phyloP scores from a whole-genome alignment of 441 rosid genomes.

The Breynia disticha region DNA sequence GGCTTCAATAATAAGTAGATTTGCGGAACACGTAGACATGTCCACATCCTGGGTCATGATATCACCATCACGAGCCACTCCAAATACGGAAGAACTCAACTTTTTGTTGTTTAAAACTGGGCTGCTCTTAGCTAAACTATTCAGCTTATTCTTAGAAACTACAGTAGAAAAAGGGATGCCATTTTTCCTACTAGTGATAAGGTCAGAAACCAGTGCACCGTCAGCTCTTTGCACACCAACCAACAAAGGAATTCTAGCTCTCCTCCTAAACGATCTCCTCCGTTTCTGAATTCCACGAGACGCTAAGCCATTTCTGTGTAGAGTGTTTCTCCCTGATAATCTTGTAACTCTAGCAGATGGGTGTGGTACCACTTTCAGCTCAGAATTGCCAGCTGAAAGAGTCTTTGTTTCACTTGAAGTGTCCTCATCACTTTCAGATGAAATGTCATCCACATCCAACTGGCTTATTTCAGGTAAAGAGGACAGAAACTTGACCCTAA shows the following conservation, averaged over 20 bases:
- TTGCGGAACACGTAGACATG: conserved; percentile 45
- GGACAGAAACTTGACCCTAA: conserved; percentile 23
- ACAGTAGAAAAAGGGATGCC: conserved; percentile 39
- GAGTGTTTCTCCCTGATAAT: conserved; percentile 34
- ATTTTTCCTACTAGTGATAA: conserved; percentile 43
- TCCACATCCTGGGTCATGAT: conserved; percentile 9
- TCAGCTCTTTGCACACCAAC: conserved; percentile 36
- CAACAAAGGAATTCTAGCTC: conserved; percentile 45
- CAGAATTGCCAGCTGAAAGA: conserved; percentile 19
- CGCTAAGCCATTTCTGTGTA: conserved; percentile 35
- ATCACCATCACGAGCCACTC: conserved; percentile 18
- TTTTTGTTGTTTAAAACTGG: conserved; percentile 24
- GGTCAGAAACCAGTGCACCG: conserved; percentile 46
- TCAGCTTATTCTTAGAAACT: conserved; percentile 35
- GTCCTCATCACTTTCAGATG: conserved; percentile 17
- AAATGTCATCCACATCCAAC: conserved; percentile 15
- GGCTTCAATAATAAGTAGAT: conserved; percentile 39
- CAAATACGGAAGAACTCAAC: conserved; percentile 17
- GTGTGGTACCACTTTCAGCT: conserved; percentile 26
- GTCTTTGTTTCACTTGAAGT: not conserved
- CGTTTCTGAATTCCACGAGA: conserved; percentile 63
- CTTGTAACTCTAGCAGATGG: conserved; percentile 46
- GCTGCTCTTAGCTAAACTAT: conserved; percentile 32
- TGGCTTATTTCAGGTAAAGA: conserved; percentile 34
- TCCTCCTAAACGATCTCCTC: conserved; percentile 63